A percentile compares a stretch with the other conserved stretches of the same genome.
These are phyloP conservation scores for Metschnikowia reukaufii DNA, from an alignment of 805 yeast genomes.

Conservation along the genomic window DNA sequence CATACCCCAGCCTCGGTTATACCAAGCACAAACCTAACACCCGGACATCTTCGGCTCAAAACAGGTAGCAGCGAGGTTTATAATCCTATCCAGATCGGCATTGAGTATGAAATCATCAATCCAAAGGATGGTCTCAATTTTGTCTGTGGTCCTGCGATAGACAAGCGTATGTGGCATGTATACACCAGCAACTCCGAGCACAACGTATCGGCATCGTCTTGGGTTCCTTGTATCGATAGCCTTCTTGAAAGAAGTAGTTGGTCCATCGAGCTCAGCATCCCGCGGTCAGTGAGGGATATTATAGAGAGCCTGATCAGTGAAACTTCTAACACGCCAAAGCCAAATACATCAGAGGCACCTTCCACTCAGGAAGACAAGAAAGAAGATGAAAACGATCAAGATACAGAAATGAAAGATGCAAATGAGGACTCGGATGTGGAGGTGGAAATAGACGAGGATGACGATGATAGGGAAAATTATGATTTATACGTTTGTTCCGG, in stretches of 20 bases:
- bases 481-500: conserved; percentile 71
- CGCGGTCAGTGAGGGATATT: conserved; percentile 74
- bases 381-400: background rate
- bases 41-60: conserved; percentile 35
- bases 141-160: conserved; percentile 57
- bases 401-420: conserved; percentile 1
- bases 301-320: background rate
- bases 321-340: background rate
- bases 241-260: conserved; percentile 87
- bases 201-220: conserved; percentile 83
- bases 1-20: conserved; percentile 31
- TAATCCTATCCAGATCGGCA: conserved; percentile 70
- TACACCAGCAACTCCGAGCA: conserved; percentile 79
- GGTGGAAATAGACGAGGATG: conserved; percentile 32
- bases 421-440: conserved; percentile 8
- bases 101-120: conserved; percentile 63
- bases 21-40: conserved; percentile 32
- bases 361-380: background rate
- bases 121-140: conserved; percentile 77
- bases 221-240: conserved; percentile 96
- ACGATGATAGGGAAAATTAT: conserved; percentile 44
- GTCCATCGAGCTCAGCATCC: conserved; percentile 86
- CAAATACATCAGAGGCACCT: background rate
- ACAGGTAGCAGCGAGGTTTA: conserved; percentile 43
- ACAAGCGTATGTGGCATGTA: conserved; percentile 69